These are phyloP conservation scores for Neofusicoccum umdonicola DNA, from an alignment of 2,329 filamentous ascomycete species.

Conservation along the genomic window DNA sequence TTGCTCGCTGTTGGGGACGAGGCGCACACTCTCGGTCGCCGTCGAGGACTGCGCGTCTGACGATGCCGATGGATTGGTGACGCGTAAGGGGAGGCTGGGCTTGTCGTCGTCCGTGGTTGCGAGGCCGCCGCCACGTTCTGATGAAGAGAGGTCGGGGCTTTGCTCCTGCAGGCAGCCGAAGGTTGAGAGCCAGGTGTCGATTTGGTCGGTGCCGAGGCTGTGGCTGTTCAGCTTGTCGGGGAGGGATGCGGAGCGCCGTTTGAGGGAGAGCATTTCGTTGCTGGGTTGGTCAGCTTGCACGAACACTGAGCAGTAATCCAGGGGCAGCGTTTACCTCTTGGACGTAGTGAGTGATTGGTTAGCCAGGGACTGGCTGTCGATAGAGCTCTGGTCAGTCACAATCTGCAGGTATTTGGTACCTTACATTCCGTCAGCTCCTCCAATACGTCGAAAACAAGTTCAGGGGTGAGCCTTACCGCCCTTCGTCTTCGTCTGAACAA, in stretches of 20 bases:
- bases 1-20: background rate
- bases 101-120: background rate
- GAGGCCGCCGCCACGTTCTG: too few relatives aligned
- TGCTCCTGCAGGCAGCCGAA: conserved; percentile 12
- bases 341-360: background rate
- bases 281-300: background rate
- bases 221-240: conserved; percentile 9
- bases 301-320: too few relatives aligned
- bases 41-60: background rate
- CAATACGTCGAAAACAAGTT: too few relatives aligned
- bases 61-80: background rate
- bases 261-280: conserved; percentile 6
- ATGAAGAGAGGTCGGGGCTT: background rate
- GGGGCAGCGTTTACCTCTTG: background rate
- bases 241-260: conserved; percentile 10
- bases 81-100: background rate
- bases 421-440: background rate
- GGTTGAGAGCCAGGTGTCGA: conserved; percentile 22
- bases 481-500: conserved; percentile 34
- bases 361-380: background rate
- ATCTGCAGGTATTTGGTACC: conserved; percentile 25
- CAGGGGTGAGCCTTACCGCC: conserved; percentile 25
- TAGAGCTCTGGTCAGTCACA: conserved; percentile 15
- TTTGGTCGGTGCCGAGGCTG: conserved; percentile 19
- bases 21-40: background rate